Evolutionary conservation across 208 protist species (phyloP).

Genomic region (Acanthamoeba divionensis): DNA sequence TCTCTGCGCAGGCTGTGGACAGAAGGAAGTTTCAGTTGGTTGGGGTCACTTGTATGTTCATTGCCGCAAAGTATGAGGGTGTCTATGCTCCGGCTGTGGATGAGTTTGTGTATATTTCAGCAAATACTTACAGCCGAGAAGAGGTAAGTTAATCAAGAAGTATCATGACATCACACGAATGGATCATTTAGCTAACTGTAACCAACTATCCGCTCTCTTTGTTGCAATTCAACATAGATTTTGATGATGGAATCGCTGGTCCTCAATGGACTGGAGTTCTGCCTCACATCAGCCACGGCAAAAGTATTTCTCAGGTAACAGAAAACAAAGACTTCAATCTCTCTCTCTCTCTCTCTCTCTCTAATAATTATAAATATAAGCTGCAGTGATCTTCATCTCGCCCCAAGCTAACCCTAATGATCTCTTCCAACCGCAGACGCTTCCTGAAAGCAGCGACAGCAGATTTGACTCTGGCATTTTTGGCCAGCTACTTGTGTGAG

Average conservation of each 20-base stretch:
- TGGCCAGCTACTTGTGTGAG: constrained; percentile 68
- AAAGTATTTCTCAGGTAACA: constrained; percentile 28
- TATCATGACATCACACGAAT: too few species aligned
- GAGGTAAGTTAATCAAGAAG: constrained; percentile 44
- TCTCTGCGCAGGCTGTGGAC: background rate
- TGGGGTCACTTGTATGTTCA: constrained; percentile 90
- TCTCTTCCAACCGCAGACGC: background rate
- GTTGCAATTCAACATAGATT: background rate
- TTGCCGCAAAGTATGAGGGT: constrained; percentile 97
- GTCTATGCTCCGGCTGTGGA: constrained; percentile 89
- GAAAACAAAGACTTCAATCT: too few species aligned
- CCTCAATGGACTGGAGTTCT: constrained; percentile 1
- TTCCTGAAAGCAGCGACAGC: constrained; percentile 17
- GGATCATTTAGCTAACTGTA: too few species aligned
- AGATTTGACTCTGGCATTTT: constrained; percentile 10
- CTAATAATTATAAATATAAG: too few species aligned
- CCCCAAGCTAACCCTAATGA: too few species aligned
- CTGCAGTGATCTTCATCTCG: too few species aligned
- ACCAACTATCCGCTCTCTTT: background rate
- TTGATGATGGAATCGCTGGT: background rate
- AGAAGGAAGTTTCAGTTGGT: constrained; percentile 83
- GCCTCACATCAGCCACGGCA: background rate
- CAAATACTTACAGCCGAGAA: constrained; percentile 85
- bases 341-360: too few species aligned
- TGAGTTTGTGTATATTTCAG: constrained; percentile 89